Evolutionary conservation across 1,284 basidiomycete genomes (phyloP), one percentile per base, ranked within the genome.

Genomic region (Sutorius eximius): DNA sequence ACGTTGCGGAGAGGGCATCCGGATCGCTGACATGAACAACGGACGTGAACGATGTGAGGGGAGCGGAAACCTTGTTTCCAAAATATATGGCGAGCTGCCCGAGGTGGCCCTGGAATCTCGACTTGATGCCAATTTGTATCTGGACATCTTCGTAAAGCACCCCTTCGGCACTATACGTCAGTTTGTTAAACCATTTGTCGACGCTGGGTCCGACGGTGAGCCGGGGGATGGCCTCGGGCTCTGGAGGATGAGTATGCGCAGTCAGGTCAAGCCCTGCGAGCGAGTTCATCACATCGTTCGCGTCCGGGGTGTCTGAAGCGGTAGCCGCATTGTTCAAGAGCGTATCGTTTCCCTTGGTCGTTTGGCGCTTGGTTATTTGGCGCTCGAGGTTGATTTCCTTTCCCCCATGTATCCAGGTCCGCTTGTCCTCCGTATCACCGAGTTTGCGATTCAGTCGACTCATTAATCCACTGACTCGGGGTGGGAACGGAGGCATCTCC

Each of bases 401-500:
- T 30, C 93, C 93, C 5, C 95, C 95, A 65, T 97, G 93, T 54
- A 96, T 77, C 95, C 96, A 98, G 2, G 91, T 96, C 45, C 95
- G 81, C 74, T 96, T 96, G 71, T 97, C 95, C 61, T 91, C 91
- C 12, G 90, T 90, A 64, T 95, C 91, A 5, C 88, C 89, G 40
- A 93, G 89, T 69, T 95, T 95, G 65, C 86, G 87, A 67, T 96
- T 92, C 40, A 98, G 74, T 37, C 94, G 82, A 55, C 83, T 89
- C 40, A 97, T 77, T 16, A 99, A 80, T 8, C 95, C 88, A 56
- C 93, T 98, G 61, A 94, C 91, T 49, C 95, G 86, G 53, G 97
- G 91, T 2, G 95, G 93, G 80, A 98, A 99, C 1, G 96, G 93
- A 7, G 97, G 97, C 88, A 99, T 99, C 75, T 99, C 97, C 70